Percentiles rank a stretch among this genome's conserved stretches.
Conservation (phyloP, 768 basidiomycete genomes). For the Baorangia bicolor region DNA sequence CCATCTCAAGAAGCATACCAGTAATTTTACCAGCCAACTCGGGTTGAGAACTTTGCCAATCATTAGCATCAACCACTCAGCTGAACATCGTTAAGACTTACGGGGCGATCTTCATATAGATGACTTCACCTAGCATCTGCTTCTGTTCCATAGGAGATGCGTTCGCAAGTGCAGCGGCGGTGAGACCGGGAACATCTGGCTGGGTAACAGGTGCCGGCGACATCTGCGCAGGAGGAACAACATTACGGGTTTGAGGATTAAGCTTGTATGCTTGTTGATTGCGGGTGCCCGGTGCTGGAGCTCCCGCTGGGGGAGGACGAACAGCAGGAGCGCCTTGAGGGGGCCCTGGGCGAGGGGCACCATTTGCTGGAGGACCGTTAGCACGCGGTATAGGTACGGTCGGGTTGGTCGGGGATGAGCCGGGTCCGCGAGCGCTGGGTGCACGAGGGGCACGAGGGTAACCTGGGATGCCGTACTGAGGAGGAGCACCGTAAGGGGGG, state of each 20-base stretch:
- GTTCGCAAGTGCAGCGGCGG: slow-evolving; percentile 57
- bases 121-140: slow-evolving; percentile 96
- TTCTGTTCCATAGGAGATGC: slow-evolving; percentile 86
- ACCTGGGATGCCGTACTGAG: slow-evolving; percentile 71
- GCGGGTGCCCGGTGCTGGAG: slow-evolving; percentile 43
- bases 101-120: slow-evolving; percentile 88
- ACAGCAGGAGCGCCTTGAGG: slow-evolving; percentile 42
- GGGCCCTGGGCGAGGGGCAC: slow-evolving; percentile 48
- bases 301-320: slow-evolving; percentile 43
- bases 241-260: slow-evolving; percentile 39
- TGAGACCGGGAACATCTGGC: slow-evolving; percentile 54
- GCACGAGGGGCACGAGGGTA: slow-evolving; percentile 63
- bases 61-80: slow-evolving; percentile 6
- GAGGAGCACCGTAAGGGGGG: slow-evolving; percentile 70
- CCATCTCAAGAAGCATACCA: slow-evolving; percentile 99
- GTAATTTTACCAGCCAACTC: slow-evolving; percentile 98
- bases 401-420: slow-evolving; percentile 65
- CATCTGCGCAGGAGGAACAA: slow-evolving; percentile 31
- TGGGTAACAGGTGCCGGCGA: slow-evolving; percentile 42
- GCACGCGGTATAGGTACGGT: slow-evolving; percentile 65
- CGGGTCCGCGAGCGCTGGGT: slow-evolving; percentile 64
- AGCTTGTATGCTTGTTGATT: slow-evolving; percentile 33
- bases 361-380: slow-evolving; percentile 57
- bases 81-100: slow-evolving; percentile 40
- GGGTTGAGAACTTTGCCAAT: slow-evolving; percentile 63